phyloP scores from a whole-genome alignment of 495 filamentous ascomycete genomes.

The Letharia columbiana region DNA sequence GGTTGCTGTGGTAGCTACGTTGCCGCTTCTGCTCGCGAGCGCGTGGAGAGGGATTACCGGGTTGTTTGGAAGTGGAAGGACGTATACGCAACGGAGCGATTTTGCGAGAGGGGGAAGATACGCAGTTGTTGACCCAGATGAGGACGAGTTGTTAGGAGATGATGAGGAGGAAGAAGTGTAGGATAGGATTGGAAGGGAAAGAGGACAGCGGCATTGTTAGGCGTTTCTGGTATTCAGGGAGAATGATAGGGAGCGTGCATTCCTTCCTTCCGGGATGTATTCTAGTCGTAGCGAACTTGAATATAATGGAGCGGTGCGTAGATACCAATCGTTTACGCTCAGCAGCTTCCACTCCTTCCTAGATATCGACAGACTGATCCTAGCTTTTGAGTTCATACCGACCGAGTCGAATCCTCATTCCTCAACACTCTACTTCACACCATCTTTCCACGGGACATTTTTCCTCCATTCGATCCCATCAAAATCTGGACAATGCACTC shows the following conservation, averaged over 20 bases:
- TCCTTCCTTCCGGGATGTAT: background rate
- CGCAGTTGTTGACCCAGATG: conserved; percentile 77
- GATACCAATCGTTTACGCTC: conserved; percentile 6
- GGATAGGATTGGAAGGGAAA: conserved; percentile 10
- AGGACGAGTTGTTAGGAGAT: conserved; percentile 84
- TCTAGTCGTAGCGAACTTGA: background rate
- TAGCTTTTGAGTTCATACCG: background rate
- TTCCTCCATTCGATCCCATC: background rate
- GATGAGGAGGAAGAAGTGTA: conserved; percentile 87
- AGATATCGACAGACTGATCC: background rate
- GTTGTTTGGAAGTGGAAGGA: conserved; percentile 36
- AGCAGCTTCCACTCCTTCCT: background rate
- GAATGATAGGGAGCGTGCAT: background rate
- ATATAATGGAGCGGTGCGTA: background rate
- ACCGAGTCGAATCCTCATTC: background rate
- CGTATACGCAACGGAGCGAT: conserved; percentile 73
- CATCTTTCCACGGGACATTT: background rate
- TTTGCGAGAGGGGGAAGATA: conserved; percentile 82
- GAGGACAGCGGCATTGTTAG: conserved; percentile 22
- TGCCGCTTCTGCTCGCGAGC: conserved; percentile 61
- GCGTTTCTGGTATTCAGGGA: background rate
- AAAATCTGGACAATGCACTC: background rate
- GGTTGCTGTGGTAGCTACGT: conserved; percentile 62
- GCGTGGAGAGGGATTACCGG: conserved; percentile 56
- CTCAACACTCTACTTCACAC: background rate